These are phyloP conservation scores for Flammula alnicola DNA, from an alignment of 1,284 basidiomycete species.

Conservation along the genomic window DNA sequence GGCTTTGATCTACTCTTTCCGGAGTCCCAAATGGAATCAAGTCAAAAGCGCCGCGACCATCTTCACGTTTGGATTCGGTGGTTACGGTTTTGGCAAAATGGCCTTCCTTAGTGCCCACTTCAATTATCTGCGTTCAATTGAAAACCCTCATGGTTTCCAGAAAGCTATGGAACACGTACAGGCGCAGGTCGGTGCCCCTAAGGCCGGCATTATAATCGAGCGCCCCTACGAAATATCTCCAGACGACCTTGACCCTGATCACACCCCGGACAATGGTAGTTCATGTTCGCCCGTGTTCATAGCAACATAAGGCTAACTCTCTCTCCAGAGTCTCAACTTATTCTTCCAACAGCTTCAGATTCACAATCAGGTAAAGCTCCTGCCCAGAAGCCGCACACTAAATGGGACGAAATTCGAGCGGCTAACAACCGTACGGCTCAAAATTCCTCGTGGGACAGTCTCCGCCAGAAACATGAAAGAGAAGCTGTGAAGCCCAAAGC, in stretches of 20 bases:
- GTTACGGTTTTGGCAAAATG: constrained; percentile 30
- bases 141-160: constrained; percentile 50
- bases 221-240: constrained; percentile 22
- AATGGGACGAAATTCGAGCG: constrained; percentile 69
- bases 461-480: constrained; percentile 64
- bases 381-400: constrained; percentile 35
- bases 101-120: constrained; percentile 34
- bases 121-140: constrained; percentile 45
- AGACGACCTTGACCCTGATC: constrained; percentile 12
- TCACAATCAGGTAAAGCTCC: neutral
- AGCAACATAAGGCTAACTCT: neutral
- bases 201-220: constrained; percentile 32
- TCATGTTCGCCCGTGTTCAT: neutral
- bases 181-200: constrained; percentile 31
- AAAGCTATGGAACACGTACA: constrained; percentile 52
- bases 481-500: constrained; percentile 22
- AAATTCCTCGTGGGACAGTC: constrained; percentile 66
- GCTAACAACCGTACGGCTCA: constrained; percentile 51
- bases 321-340: constrained; percentile 15
- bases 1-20: constrained; percentile 23
- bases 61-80: constrained; percentile 28
- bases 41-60: constrained; percentile 11
- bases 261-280: constrained; percentile 12
- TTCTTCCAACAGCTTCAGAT: constrained; percentile 11
- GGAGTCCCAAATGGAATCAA: constrained; percentile 24